Evolutionary conservation across 2,329 filamentous ascomycete species (phyloP), one percentile per base, ranked within the genome.

Genomic region (Exophiala dermatitidis): DNA sequence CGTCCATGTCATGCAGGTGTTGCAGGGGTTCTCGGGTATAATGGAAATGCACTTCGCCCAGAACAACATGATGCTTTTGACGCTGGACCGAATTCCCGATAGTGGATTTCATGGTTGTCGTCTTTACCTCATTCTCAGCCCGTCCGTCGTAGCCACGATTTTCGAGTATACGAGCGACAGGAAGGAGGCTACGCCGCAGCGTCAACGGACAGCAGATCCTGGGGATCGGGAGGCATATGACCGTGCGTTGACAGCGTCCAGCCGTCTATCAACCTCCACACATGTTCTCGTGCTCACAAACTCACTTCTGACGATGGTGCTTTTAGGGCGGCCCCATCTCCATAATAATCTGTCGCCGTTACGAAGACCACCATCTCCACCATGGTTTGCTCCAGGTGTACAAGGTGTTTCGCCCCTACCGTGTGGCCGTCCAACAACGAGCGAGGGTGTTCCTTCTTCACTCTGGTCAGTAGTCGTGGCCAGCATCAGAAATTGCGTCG

Each of bases 331-430:
- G 28, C 26, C 3, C 4, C 28, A 12, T 42, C 29, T 49, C 52
- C 33, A 30, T 34, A 34, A 10, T 30, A 19, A 19, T 32, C 40
- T 46, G 41, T 44, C 49, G 50, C 57, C 53, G 40, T 54, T 47
- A 59, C 50, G 53, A 56, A 53, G 56, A 56, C 29, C 32, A 48
- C 34, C 43, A 38, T 53, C 52, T 58, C 56, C 56, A 58, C 52
- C 38, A 37, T 48, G 29, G 34, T 37, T 32, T 37, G 48, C 49
- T 50, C 30, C 38, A n/a, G 36, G 8, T 28, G 26, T 32, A 19
- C 41, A 41, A 34, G 41, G 34, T 41, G 30, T 48, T 52, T 56
- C 50, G 52, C 53, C 51, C 44, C 48, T 50, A 52, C 48, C 48
- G 52, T 55, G 37, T 42, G 50, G 40, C 19, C 19, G 19, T 19